Conservation (phyloP, 768 basidiomycete species). For the Porpolomopsis calyptriformis region DNA sequence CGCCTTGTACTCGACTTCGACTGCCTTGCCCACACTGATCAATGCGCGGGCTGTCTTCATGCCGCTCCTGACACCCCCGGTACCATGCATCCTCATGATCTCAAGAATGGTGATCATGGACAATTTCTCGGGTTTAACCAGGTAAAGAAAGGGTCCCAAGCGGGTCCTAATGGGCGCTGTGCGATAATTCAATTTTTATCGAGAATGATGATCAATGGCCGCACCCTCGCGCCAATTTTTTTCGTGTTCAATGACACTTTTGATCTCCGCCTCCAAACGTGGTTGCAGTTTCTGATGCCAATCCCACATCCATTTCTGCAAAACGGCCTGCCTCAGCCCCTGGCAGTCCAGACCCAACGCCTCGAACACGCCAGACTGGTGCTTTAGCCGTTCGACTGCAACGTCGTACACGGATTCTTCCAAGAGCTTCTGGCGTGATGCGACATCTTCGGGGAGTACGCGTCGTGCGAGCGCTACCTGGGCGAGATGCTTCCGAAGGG, state of each 20-base stretch:
- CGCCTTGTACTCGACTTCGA: constrained; percentile 87
- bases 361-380: constrained; percentile 49
- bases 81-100: constrained; percentile 69
- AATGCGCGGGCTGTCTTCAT: constrained; percentile 86
- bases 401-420: constrained; percentile 83
- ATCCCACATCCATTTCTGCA: constrained; percentile 77
- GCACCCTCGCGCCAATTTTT: neutral
- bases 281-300: constrained; percentile 61
- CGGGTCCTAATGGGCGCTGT: constrained; percentile 1
- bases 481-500: constrained; percentile 58
- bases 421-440: constrained; percentile 67
- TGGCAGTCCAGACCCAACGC: constrained; percentile 43
- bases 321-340: constrained; percentile 34
- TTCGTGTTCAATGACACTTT: constrained; percentile 25
- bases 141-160: constrained; percentile 61
- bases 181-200: neutral
- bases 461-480: constrained; percentile 52
- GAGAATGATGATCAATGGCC: neutral
- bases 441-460: constrained; percentile 55
- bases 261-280: constrained; percentile 42
- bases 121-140: constrained; percentile 67
- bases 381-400: constrained; percentile 58
- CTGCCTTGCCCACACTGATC: constrained; percentile 66
- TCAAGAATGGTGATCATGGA: constrained; percentile 87
- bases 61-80: constrained; percentile 68